Evolutionary conservation across 768 basidiomycete species (phyloP), one percentile per base, ranked within the genome.

Genomic region (Ramaria sp.): DNA sequence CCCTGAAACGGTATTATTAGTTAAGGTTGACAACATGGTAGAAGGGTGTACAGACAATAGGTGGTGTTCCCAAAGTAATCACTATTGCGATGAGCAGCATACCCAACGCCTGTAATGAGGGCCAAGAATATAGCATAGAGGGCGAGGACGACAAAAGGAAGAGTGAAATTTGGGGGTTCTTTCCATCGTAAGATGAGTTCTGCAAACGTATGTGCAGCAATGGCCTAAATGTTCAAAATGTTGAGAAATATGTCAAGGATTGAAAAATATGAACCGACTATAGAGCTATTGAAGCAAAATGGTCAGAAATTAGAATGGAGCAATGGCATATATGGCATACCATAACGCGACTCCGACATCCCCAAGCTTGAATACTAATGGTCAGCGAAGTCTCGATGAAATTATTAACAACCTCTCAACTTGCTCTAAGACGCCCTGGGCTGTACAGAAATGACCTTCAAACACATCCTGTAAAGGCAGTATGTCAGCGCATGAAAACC

Each of bases 271-370:
- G 5, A 5, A 27, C 46, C n/a, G 39, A 41, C 39, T 41, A 41
- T 41, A 12, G 46, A 47, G 27, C 46, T 47, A 30, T 12, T 19
- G n/a, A 15, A 30, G 13, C 2, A 47, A 20, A 30, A 4, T 46
- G 51, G 11, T 47, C 13, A 47, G 46, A 19, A 27, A 27, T 27
- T 19, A 47, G 27, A 20, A 30, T 47, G 22, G 27, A 20, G 13
- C 2, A 3, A 47, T 51, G 20, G 34, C 9, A 27, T 19, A 22
- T 15, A 15, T 13, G 34, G 50, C 68, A 50, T 59, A 72, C 72
- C 66, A 69, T 13, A 75, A 59, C 30, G 73, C 72, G 13, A 73
- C 72, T 6, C 72, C 72, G 13, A 73, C 73, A 58, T 74, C 73
- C 3, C 73, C 73, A 31, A 70, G 62, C 51, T 75, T 68, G 54